Percentiles rank a stretch among this genome's conserved stretches.
Evolutionary conservation across 1,139 yeast species (phyloP).

Genomic region (Dujonia santamariae): DNA sequence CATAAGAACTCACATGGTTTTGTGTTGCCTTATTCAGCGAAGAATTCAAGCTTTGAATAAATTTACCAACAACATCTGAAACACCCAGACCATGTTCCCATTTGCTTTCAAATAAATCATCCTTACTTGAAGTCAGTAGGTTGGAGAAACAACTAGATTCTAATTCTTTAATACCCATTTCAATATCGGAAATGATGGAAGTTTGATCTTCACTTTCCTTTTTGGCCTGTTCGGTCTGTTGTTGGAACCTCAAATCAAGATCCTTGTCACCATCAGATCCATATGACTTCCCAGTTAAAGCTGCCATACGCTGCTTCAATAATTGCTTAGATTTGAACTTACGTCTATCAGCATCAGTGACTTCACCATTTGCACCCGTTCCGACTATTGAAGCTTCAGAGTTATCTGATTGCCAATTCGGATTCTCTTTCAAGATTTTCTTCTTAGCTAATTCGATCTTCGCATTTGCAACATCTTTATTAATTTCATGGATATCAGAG

Average conservation of each 20-base stretch:
- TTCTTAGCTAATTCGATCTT: slow-evolving; percentile 62
- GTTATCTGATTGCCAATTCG: slow-evolving; percentile 48
- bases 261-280: slow-evolving; percentile 41
- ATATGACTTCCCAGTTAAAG: slow-evolving; percentile 73
- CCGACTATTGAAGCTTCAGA: slow-evolving; percentile 61
- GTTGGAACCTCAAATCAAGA: slow-evolving; percentile 53
- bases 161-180: slow-evolving; percentile 66
- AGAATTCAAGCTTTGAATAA: slow-evolving; percentile 55
- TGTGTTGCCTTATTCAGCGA: slow-evolving; percentile 11
- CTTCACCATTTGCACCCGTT: slow-evolving; percentile 80
- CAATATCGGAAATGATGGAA: slow-evolving; percentile 66
- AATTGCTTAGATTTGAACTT: slow-evolving; percentile 77
- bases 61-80: slow-evolving; percentile 55
- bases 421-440: slow-evolving; percentile 57
- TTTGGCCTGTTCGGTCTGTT: slow-evolving; percentile 52
- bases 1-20: too few species aligned
- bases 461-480: slow-evolving; percentile 63
- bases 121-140: slow-evolving; percentile 41
- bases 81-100: slow-evolving; percentile 90
- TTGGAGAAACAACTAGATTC: slow-evolving; percentile 57
- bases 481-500: slow-evolving; percentile 57
- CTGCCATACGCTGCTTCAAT: slow-evolving; percentile 84
- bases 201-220: slow-evolving; percentile 55
- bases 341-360: slow-evolving; percentile 77
- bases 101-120: slow-evolving; percentile 58